These are phyloP conservation scores for Gossypium arboreum DNA, from an alignment of 345 rosid species.

Conservation along the genomic window DNA sequence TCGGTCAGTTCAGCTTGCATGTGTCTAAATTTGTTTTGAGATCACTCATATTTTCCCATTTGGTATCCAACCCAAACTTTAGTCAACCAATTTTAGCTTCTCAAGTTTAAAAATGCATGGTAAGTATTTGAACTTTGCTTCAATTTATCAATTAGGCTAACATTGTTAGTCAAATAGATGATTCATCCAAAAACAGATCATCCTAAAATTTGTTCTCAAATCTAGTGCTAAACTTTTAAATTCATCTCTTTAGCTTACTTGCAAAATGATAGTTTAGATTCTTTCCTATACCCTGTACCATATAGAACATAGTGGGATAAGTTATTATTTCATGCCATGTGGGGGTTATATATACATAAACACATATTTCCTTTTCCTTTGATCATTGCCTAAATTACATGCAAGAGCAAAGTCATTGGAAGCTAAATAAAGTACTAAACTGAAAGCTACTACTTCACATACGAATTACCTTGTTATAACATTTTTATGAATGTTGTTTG, in stretches of 20 bases:
- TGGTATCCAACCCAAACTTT: not conserved
- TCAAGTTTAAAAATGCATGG: not conserved
- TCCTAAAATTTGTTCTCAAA: not conserved
- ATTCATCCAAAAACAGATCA: not conserved
- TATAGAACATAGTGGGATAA: not conserved
- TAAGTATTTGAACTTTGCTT: not conserved
- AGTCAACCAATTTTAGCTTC: not conserved
- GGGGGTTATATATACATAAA: not conserved
- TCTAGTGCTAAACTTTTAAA: not conserved
- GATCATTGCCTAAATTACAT: not conserved
- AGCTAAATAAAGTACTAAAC: not conserved
- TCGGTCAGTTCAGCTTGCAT: constrained; percentile 41
- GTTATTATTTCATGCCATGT: not conserved
- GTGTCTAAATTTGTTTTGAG: not conserved
- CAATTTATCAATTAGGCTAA: not conserved
- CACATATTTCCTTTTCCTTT: not conserved
- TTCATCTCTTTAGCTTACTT: not conserved
- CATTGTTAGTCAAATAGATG: not conserved
- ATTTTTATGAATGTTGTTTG: no score
- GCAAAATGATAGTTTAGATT: not conserved
- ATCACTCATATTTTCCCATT: not conserved
- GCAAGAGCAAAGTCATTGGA: not conserved
- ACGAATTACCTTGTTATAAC: no score
- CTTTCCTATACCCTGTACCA: not conserved
- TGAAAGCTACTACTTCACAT: no score